Evolutionary conservation across 2,329 filamentous ascomycete species (phyloP).

Genomic region (Colletotrichum falcatum): DNA sequence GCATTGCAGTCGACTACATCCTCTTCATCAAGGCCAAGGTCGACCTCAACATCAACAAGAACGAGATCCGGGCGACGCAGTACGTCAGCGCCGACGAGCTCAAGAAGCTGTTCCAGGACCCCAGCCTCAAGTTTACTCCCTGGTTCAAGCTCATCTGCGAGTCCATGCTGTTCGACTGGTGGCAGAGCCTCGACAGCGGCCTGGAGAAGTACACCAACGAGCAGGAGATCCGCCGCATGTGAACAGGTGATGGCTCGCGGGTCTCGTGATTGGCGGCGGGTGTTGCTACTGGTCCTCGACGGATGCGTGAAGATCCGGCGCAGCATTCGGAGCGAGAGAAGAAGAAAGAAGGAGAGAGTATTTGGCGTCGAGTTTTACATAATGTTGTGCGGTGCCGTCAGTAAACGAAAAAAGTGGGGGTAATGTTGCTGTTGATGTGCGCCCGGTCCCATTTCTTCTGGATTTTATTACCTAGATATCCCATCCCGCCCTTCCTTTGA

Average conservation of each 20-base stretch:
- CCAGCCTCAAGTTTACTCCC: slow-evolving; percentile 88
- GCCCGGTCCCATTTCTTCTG: background rate
- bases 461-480: slow-evolving; percentile 24
- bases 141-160: slow-evolving; percentile 99
- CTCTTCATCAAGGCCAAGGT: slow-evolving; percentile 97
- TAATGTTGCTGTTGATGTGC: background rate
- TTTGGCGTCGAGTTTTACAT: slow-evolving; percentile 6
- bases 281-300: background rate
- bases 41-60: slow-evolving; percentile 82
- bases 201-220: slow-evolving; percentile 90
- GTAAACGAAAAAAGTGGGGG: background rate
- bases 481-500: slow-evolving; percentile 17
- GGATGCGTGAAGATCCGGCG: background rate
- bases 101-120: slow-evolving; percentile 86
- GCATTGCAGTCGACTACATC: slow-evolving; percentile 87
- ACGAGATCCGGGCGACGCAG: slow-evolving; percentile 87
- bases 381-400: background rate
- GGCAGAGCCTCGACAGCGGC: slow-evolving; percentile 83
- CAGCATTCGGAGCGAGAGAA: background rate
- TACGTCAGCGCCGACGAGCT: slow-evolving; percentile 88
- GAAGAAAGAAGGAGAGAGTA: background rate
- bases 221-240: slow-evolving; percentile 88
- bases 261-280: background rate
- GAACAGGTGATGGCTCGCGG: slow-evolving; percentile 15
- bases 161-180: slow-evolving; percentile 98